phyloP scores from a whole-genome alignment of 352 stramenopile species.

The Hyaloperonospora arabidopsidis region DNA sequence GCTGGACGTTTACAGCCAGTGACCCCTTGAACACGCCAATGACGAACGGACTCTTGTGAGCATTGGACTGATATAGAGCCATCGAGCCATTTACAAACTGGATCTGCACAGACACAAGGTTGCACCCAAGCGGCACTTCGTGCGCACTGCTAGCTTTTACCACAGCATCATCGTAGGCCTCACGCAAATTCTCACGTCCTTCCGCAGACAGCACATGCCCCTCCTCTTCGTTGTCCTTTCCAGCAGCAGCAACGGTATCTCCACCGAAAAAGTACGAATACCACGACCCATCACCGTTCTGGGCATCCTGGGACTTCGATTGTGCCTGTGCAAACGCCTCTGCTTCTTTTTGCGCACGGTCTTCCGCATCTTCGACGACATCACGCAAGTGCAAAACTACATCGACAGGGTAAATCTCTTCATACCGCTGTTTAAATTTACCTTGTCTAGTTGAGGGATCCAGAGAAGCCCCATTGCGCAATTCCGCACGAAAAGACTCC shows the following conservation, averaged over 20 bases:
- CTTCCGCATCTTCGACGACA: slow-evolving; percentile 49
- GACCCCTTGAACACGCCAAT: slow-evolving; percentile 43
- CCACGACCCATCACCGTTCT: slow-evolving; percentile 42
- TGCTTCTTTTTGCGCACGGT: slow-evolving; percentile 26
- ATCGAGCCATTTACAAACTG: slow-evolving; percentile 48
- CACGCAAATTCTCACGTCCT: slow-evolving; percentile 55
- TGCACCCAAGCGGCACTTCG: slow-evolving; percentile 54
- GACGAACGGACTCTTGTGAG: slow-evolving; percentile 38
- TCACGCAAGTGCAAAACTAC: slow-evolving; percentile 58
- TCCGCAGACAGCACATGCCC: slow-evolving; percentile 47
- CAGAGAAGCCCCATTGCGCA: slow-evolving; percentile 34
- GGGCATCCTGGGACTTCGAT: slow-evolving; percentile 15
- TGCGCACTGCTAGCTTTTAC: slow-evolving; percentile 37
- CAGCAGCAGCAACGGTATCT: slow-evolving; percentile 8
- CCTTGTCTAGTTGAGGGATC: slow-evolving; percentile 37
- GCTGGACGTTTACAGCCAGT: slow-evolving; percentile 50
- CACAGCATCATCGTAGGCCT: slow-evolving; percentile 67
- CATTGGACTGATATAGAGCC: slow-evolving; percentile 42
- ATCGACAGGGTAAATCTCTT: slow-evolving; percentile 61
- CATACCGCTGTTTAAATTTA: slow-evolving; percentile 40
- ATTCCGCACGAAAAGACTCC: slow-evolving; percentile 40
- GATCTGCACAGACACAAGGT: slow-evolving; percentile 60
- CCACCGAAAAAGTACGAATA: slow-evolving; percentile 78
- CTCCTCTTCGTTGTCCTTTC: slow-evolving; percentile 20
- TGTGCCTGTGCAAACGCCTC: slow-evolving; percentile 22